Percentiles rank a stretch among this genome's conserved stretches.
phyloP scores from a whole-genome alignment of 2,329 filamentous ascomycete species.

The Penicillium sumatraense region DNA sequence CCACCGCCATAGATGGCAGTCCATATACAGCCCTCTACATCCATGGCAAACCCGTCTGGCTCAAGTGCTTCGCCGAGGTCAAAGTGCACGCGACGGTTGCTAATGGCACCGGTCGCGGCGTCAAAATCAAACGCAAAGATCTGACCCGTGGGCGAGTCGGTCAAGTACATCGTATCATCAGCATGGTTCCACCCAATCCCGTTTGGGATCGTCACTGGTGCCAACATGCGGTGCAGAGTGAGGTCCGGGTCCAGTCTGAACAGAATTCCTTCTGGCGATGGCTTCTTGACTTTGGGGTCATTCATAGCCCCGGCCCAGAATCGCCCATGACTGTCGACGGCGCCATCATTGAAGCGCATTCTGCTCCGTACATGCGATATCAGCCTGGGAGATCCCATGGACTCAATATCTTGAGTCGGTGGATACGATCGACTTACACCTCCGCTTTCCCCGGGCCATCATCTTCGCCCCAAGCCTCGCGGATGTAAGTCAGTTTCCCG shows the following conservation, averaged over 20 bases:
- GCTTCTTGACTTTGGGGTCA: slow-evolving; percentile 68
- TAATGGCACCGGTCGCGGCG: slow-evolving; percentile 63
- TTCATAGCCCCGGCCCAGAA: slow-evolving; percentile 91
- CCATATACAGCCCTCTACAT: slow-evolving; percentile 86
- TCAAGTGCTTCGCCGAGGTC: slow-evolving; percentile 65
- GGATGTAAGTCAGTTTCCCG: slow-evolving; percentile 60
- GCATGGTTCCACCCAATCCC: slow-evolving; percentile 79
- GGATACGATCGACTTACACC: slow-evolving; percentile 39
- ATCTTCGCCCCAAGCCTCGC: slow-evolving; percentile 59
- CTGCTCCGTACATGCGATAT: slow-evolving; percentile 32
- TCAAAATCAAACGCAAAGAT: slow-evolving; percentile 80
- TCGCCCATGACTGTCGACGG: slow-evolving; percentile 75
- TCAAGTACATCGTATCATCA: slow-evolving; percentile 77
- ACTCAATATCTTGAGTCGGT: not conserved
- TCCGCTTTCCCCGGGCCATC: slow-evolving; percentile 53
- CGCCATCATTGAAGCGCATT: slow-evolving; percentile 77
- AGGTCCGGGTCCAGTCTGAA: slow-evolving; percentile 71
- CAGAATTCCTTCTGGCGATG: slow-evolving; percentile 64
- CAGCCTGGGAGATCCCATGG: not conserved
- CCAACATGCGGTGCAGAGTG: slow-evolving; percentile 63
- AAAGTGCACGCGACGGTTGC: slow-evolving; percentile 75
- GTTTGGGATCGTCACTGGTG: slow-evolving; percentile 78
- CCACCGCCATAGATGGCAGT: slow-evolving; percentile 80
- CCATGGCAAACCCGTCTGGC: slow-evolving; percentile 85
- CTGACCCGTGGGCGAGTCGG: slow-evolving; percentile 72